Conservation (phyloP, 768 basidiomycete species). For the Mycena olivaceomarginata region DNA sequence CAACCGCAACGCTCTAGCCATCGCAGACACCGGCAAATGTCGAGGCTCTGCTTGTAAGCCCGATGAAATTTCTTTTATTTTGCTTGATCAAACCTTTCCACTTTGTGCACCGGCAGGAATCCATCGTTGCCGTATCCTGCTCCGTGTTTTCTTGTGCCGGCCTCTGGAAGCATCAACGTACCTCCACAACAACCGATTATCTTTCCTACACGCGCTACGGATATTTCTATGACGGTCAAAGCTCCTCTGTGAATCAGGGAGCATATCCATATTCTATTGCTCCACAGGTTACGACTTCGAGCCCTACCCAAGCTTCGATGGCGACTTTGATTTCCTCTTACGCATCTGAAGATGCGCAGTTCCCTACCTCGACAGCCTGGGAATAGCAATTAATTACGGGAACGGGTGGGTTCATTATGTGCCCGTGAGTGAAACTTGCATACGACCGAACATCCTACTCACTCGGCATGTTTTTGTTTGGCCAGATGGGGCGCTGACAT, state of each 20-base stretch:
- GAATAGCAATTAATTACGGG: constrained; percentile 13
- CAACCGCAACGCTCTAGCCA: constrained; percentile 1
- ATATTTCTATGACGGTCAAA: constrained; percentile 19
- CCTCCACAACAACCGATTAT: not conserved
- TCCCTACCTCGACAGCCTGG: constrained; percentile 15
- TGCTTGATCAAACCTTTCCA: not conserved
- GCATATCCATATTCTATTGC: constrained; percentile 3
- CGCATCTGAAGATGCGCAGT: constrained; percentile 2
- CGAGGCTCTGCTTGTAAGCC: constrained; percentile 1
- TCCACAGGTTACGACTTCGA: not conserved
- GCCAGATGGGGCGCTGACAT: constrained; percentile 17
- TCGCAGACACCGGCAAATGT: constrained; percentile 10
- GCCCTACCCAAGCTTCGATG: constrained; percentile 6
- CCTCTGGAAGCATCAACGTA: constrained; percentile 16
- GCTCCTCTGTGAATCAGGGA: not conserved
- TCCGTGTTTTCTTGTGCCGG: constrained; percentile 13
- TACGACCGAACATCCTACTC: not conserved
- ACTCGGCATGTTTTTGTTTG: not conserved
- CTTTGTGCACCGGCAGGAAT: constrained; percentile 2
- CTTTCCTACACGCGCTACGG: not conserved
- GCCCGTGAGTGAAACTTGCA: constrained; percentile 5
- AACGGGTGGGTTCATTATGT: constrained; percentile 24
- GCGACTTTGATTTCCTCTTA: constrained; percentile 1
- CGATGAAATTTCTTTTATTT: not conserved
- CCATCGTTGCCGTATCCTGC: constrained; percentile 18